phyloP scores from a whole-genome alignment of 768 basidiomycete genomes.

The Udeniomyces megalosporus region DNA sequence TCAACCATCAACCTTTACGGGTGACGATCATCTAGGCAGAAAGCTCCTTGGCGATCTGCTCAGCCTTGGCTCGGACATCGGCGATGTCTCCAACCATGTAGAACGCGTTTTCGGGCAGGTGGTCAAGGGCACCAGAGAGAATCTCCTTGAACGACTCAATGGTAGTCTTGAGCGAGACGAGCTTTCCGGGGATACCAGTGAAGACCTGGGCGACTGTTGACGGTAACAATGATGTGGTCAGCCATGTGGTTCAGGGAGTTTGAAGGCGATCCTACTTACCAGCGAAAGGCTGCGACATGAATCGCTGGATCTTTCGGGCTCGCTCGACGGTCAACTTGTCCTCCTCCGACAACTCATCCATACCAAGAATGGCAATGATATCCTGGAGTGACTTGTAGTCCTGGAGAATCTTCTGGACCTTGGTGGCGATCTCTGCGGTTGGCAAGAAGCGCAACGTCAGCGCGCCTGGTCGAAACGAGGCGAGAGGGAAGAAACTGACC shows the following conservation, averaged over 20 bases:
- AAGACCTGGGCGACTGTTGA: conserved; percentile 38
- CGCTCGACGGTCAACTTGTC: conserved; percentile 98
- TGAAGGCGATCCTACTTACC: conserved; percentile 62
- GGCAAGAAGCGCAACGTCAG: conserved; percentile 20
- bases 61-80: conserved; percentile 93
- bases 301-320: conserved; percentile 77
- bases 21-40: conserved; percentile 29
- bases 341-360: conserved; percentile 99
- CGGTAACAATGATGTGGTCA: too few relatives aligned
- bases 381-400: conserved; percentile 33
- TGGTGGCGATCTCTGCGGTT: conserved; percentile 82
- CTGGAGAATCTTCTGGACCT: conserved; percentile 73
- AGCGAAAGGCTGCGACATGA: conserved; percentile 99
- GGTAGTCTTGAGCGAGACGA: conserved; percentile 91
- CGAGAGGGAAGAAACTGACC: not conserved
- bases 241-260: not conserved
- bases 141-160: conserved; percentile 90
- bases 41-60: conserved; percentile 92
- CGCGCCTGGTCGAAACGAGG: conserved; percentile 4
- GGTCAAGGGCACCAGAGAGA: conserved; percentile 43
- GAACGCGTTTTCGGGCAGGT: conserved; percentile 88
- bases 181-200: conserved; percentile 96
- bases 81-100: conserved; percentile 97
- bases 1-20: too few relatives aligned
- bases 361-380: conserved; percentile 45